These are phyloP conservation scores for Piloderma croceum DNA, from an alignment of 768 basidiomycete species.

Conservation along the genomic window DNA sequence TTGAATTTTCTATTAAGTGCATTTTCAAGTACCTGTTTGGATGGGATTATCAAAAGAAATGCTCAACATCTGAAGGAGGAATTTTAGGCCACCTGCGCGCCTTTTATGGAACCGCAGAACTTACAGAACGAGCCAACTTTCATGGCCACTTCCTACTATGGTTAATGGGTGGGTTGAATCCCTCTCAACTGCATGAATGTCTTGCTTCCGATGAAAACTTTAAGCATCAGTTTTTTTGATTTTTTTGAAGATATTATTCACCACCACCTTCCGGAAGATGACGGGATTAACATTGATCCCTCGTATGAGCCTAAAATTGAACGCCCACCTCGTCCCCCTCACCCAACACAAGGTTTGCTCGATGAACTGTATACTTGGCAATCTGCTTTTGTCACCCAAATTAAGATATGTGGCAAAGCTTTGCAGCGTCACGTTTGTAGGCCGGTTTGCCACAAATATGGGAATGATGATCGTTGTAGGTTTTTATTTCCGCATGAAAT, in stretches of 20 bases:
- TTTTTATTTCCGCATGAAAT: too few relatives aligned
- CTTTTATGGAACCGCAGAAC: slow-evolving; percentile 23
- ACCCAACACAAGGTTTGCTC: too few relatives aligned
- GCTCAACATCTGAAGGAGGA: slow-evolving; percentile 14
- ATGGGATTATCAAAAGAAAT: slow-evolving; percentile 20
- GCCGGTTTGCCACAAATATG: too few relatives aligned
- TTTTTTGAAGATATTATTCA: slow-evolving; percentile 30
- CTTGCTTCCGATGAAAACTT: slow-evolving; percentile 12
- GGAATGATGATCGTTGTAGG: too few relatives aligned
- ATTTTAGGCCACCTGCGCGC: slow-evolving; percentile 27
- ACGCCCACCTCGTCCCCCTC: slow-evolving; percentile 17
- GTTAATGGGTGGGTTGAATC: slow-evolving; percentile 26
- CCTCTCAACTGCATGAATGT: slow-evolving; percentile 22
- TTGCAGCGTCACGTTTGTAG: too few relatives aligned
- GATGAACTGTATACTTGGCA: too few relatives aligned
- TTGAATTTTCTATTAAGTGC: slow-evolving; percentile 18
- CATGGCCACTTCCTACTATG: slow-evolving; percentile 28
- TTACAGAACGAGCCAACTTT: slow-evolving; percentile 16
- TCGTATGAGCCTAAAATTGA: slow-evolving; percentile 19
- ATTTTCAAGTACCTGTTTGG: slow-evolving; percentile 23
- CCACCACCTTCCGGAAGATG: slow-evolving; percentile 24
- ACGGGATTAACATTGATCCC: slow-evolving; percentile 11
- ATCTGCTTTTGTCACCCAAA: too few relatives aligned
- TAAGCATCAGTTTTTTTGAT: slow-evolving; percentile 20
- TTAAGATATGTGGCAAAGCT: too few relatives aligned